Evolutionary conservation across 345 rosid species (phyloP).

Genomic region (Moricandia arvensis): DNA sequence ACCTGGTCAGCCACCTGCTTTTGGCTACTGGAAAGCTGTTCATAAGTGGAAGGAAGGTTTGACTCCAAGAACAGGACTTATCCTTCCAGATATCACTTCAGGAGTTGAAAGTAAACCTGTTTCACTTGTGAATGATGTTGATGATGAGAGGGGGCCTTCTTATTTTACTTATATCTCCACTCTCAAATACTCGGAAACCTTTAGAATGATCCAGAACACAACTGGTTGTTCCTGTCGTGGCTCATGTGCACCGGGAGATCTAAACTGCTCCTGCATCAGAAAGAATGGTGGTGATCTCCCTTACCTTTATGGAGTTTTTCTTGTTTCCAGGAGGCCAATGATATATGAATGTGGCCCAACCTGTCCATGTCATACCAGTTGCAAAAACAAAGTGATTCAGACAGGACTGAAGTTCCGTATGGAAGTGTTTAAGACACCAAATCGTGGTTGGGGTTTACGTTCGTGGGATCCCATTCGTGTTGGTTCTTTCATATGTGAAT

Average conservation of each 20-base stretch:
- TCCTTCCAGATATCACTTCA: conserved; percentile 71
- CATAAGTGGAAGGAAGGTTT: conserved; percentile 61
- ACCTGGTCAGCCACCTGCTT: conserved; percentile 67
- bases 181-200: conserved; percentile 50
- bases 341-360: conserved; percentile 55
- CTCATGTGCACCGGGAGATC: conserved; percentile 39
- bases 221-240: conserved; percentile 42
- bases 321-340: conserved; percentile 40
- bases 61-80: conserved; percentile 49
- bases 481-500: conserved; percentile 63
- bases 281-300: conserved; percentile 49
- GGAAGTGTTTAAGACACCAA: conserved; percentile 51
- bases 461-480: conserved; percentile 46
- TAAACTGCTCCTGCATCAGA: conserved; percentile 49
- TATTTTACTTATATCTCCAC: conserved; percentile 57
- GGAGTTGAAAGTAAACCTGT: conserved; percentile 72
- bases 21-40: conserved; percentile 61
- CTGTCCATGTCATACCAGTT: conserved; percentile 47
- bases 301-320: conserved; percentile 32
- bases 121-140: conserved; percentile 77
- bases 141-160: conserved; percentile 77
- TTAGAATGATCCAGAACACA: conserved; percentile 30
- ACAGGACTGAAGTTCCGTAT: conserved; percentile 42
- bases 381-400: conserved; percentile 53
- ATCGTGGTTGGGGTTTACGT: conserved; percentile 56